phyloP scores from a whole-genome alignment of 2,329 filamentous ascomycete species.

The Fusarium sp. region DNA sequence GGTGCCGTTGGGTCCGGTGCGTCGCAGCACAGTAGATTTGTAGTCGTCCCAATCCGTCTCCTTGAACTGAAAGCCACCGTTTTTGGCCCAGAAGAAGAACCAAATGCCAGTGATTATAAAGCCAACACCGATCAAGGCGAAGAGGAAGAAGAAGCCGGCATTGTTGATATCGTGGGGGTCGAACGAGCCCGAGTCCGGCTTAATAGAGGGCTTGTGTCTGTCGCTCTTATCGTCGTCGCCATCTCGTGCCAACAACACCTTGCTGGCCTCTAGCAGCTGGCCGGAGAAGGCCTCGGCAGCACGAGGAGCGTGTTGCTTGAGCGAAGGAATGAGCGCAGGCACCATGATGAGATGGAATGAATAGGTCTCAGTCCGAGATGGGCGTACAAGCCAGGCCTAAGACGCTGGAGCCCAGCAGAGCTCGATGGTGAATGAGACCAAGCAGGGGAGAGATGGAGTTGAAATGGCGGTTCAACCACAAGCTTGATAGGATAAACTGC shows the following conservation, averaged over 20 bases:
- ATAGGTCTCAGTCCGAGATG: conserved; percentile 31
- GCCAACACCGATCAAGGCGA: conserved; percentile 80
- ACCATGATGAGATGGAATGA: conserved; percentile 49
- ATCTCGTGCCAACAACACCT: conserved; percentile 55
- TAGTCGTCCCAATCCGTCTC: conserved; percentile 97
- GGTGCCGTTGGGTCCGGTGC: conserved; percentile 88
- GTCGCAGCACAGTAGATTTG: conserved; percentile 90
- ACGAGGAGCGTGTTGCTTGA: conserved; percentile 26
- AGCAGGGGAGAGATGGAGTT: conserved; percentile 3
- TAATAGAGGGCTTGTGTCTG: conserved; percentile 42
- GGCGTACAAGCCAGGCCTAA: conserved; percentile 35
- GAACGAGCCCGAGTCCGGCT: conserved; percentile 60
- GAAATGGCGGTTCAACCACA: conserved; percentile 1
- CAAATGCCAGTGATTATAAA: conserved; percentile 83
- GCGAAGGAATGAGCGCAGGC: conserved; percentile 51
- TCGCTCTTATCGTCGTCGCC: conserved; percentile 34
- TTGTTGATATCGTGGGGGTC: conserved; percentile 68
- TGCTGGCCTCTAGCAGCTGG: conserved; percentile 54
- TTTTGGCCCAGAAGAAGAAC: conserved; percentile 99
- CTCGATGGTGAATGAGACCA: conserved; percentile 23
- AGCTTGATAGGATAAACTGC: not conserved
- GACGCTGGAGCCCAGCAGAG: conserved; percentile 45
- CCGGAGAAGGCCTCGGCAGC: conserved; percentile 47
- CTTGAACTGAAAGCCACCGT: conserved; percentile 89
- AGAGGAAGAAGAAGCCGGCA: conserved; percentile 81